A percentile compares a stretch with the other conserved stretches of the same genome.
Conservation (phyloP, 768 basidiomycete species). For the Pleurotus djamor region DNA sequence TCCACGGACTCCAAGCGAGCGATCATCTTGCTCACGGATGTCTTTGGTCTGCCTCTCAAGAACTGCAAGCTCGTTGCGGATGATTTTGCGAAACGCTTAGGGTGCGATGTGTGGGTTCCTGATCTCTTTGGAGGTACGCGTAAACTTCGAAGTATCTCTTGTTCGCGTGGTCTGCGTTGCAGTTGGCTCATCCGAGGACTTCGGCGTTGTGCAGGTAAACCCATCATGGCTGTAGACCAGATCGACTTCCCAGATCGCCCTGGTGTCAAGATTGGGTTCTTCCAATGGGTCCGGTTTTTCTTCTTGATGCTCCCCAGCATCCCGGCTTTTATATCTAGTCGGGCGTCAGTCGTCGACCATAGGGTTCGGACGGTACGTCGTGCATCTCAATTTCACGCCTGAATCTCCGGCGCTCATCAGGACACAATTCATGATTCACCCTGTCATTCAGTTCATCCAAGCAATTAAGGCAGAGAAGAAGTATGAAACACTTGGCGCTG, state of each 20-base stretch:
- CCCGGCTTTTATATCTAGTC: conserved; percentile 24
- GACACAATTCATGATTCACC: neutral
- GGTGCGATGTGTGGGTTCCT: conserved; percentile 64
- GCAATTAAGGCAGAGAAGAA: conserved; percentile 34
- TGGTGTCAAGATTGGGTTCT: conserved; percentile 26
- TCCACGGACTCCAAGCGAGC: conserved; percentile 27
- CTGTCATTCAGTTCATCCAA: conserved; percentile 24
- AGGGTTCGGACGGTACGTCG: conserved; percentile 26
- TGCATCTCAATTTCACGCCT: conserved; percentile 5
- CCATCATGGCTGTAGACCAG: conserved; percentile 22
- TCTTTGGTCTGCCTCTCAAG: conserved; percentile 49
- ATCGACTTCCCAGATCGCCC: conserved; percentile 25
- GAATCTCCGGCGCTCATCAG: neutral
- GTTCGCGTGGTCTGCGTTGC: neutral
- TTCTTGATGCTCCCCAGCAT: conserved; percentile 22
- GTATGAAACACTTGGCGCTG: conserved; percentile 40
- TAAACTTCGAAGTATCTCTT: neutral
- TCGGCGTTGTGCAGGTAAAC: conserved; percentile 18
- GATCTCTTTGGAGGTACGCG: conserved; percentile 54
- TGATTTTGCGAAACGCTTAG: conserved; percentile 39
- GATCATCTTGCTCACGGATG: conserved; percentile 53
- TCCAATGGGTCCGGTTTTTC: conserved; percentile 24
- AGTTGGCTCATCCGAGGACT: too few relatives aligned
- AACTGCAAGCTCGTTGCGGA: conserved; percentile 62
- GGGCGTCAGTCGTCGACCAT: conserved; percentile 28